A percentile compares a stretch with the other conserved stretches of the same genome.
Evolutionary conservation across 2,329 filamentous ascomycete species (phyloP).

Genomic region (Nothophaeocryptopus gaeumannii): DNA sequence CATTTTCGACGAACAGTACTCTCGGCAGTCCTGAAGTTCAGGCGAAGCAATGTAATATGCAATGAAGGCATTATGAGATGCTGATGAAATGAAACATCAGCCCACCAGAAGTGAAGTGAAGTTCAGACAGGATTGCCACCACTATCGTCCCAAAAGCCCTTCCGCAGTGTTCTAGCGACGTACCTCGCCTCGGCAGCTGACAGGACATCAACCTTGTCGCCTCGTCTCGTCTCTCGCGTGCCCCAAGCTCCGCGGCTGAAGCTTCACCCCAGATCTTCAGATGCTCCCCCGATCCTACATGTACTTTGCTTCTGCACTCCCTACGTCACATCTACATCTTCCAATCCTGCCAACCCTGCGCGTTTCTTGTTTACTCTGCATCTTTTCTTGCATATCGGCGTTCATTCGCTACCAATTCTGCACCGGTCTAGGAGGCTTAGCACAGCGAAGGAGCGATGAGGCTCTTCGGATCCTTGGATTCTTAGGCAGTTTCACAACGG

Average conservation of each 20-base stretch:
- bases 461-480: too few species aligned
- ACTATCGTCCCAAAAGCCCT: not conserved
- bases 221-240: not conserved
- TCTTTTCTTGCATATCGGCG: not conserved
- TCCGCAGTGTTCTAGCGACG: too few species aligned
- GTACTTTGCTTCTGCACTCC: not conserved
- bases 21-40: not conserved
- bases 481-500: too few species aligned
- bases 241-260: not conserved
- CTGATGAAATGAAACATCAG: too few species aligned
- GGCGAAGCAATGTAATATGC: too few species aligned
- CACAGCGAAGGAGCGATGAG: not conserved
- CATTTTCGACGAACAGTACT: not conserved
- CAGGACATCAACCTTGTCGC: too few species aligned
- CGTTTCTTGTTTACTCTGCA: not conserved
- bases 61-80: too few species aligned
- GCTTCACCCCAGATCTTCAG: slow-evolving; percentile 2
- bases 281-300: not conserved
- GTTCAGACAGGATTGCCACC: not conserved
- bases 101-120: not conserved
- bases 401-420: too few species aligned
- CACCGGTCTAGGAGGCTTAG: not conserved
- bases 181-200: too few species aligned
- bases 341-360: not conserved
- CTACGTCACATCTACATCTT: not conserved